Percentiles rank a stretch among this genome's conserved stretches.
Evolutionary conservation across 257 asterid genomes (phyloP).

Genomic region (Haberlea rhodopensis): DNA sequence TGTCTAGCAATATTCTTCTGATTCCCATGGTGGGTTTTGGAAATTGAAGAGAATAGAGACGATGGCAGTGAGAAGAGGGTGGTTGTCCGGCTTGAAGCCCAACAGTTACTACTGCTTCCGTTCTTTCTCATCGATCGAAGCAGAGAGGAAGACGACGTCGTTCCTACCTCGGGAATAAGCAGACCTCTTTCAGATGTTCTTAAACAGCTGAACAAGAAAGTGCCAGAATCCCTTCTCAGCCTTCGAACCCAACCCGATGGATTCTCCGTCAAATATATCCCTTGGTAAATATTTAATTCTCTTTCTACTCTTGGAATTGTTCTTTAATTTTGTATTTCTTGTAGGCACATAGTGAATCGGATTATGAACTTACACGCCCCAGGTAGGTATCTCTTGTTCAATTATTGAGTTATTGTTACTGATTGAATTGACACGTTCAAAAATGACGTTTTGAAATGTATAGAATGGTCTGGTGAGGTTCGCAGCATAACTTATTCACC

Average conservation of each 20-base stretch:
- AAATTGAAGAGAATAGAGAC: too few species aligned
- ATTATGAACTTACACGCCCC: slow-evolving; percentile 90
- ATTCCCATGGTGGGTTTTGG: background rate
- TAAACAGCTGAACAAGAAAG: slow-evolving; percentile 75
- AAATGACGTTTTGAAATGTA: slow-evolving; percentile 10
- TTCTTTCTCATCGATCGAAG: background rate
- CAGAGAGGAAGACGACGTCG: slow-evolving; percentile 32
- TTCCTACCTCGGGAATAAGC: slow-evolving; percentile 57
- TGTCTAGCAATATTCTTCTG: too few species aligned
- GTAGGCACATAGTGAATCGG: slow-evolving; percentile 87
- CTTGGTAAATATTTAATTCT: slow-evolving; percentile 47
- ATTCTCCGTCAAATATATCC: slow-evolving; percentile 58
- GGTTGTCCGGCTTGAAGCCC: background rate
- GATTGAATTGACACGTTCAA: slow-evolving; percentile 7
- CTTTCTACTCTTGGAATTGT: background rate
- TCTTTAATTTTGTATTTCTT: slow-evolving; percentile 18
- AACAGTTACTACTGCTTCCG: background rate
- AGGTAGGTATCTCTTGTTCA: slow-evolving; percentile 39
- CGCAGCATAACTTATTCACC: slow-evolving; percentile 73
- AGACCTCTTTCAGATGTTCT: slow-evolving; percentile 64
- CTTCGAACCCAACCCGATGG: slow-evolving; percentile 47
- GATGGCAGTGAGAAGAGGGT: background rate
- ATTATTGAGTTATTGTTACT: slow-evolving; percentile 10
- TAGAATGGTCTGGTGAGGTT: slow-evolving; percentile 94
- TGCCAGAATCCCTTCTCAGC: slow-evolving; percentile 65